A percentile compares a stretch with the other conserved stretches of the same genome.
Conservation (phyloP, 371 early-diverging fungal genomes). For the Mortierella sp. region DNA sequence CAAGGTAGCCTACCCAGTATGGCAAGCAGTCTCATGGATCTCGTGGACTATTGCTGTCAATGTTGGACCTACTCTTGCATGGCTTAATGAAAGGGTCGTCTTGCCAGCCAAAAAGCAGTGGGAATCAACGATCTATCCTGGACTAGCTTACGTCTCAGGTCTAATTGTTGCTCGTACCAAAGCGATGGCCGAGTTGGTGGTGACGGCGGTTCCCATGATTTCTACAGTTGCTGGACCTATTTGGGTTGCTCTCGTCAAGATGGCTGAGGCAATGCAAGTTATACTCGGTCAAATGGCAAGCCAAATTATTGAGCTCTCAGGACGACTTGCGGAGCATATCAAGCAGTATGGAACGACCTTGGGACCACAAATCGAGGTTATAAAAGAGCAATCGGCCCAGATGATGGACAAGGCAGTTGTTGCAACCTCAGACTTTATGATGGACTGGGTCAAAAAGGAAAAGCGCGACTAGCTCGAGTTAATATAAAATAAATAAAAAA, state of each 20-base stretch:
- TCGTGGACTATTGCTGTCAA: constrained; percentile 13
- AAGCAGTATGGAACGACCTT: constrained; percentile 15
- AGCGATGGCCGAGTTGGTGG: background rate
- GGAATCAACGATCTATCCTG: constrained; percentile 23
- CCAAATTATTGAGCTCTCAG: constrained; percentile 16
- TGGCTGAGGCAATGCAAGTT: constrained; percentile 13
- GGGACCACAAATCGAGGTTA: constrained; percentile 30
- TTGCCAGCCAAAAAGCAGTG: constrained; percentile 22
- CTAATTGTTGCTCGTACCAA: constrained; percentile 7
- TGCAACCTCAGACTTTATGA: constrained; percentile 27
- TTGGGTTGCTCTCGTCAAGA: constrained; percentile 25
- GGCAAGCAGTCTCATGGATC: constrained; percentile 31
- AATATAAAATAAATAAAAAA: background rate
- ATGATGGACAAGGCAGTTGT: constrained; percentile 35
- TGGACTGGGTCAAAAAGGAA: constrained; percentile 53
- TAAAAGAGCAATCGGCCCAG: constrained; percentile 25
- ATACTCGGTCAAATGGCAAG: constrained; percentile 1
- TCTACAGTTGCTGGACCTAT: constrained; percentile 10
- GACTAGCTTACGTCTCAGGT: background rate
- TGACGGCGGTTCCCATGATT: constrained; percentile 7
- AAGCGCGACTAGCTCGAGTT: constrained; percentile 36
- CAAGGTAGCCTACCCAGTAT: constrained; percentile 19
- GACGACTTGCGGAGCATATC: constrained; percentile 20
- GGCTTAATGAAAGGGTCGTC: constrained; percentile 15
- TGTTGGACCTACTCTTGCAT: constrained; percentile 10